These are phyloP conservation scores for Podila epicladia DNA, from an alignment of 192 early-diverging fungal species.

Conservation along the genomic window DNA sequence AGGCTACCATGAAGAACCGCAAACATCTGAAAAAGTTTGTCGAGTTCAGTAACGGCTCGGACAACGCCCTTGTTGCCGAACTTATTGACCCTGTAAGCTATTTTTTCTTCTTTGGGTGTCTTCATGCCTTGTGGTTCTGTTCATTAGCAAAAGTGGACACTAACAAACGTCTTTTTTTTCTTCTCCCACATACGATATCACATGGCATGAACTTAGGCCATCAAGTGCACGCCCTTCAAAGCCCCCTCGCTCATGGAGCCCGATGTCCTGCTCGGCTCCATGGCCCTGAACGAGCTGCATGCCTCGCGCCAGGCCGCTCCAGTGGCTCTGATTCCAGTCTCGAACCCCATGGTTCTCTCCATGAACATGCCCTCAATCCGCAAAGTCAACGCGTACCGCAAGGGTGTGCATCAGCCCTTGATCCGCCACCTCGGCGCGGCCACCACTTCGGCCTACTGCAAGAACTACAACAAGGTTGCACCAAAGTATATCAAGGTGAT, in stretches of 20 bases:
- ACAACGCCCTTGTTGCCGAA: conserved; percentile 33
- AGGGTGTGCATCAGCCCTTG: conserved; percentile 16
- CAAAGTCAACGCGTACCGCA: conserved; percentile 21
- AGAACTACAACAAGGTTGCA: conserved; percentile 10
- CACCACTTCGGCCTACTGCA: conserved; percentile 15
- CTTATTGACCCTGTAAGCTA: conserved; percentile 35
- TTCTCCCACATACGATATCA: neutral
- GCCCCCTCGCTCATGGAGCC: conserved; percentile 35
- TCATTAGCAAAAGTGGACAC: neutral
- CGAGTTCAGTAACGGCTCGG: conserved; percentile 22
- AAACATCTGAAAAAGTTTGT: conserved; percentile 9
- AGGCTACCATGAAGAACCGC: conserved; percentile 17
- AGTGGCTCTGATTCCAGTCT: conserved; percentile 13
- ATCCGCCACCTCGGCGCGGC: conserved; percentile 9
- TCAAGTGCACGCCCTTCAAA: conserved; percentile 25
- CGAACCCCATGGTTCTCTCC: conserved; percentile 39
- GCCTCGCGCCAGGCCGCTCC: conserved; percentile 13
- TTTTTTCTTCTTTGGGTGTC: neutral
- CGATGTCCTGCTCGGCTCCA: conserved; percentile 23
- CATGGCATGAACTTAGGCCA: neutral
- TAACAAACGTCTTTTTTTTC: neutral
- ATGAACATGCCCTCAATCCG: conserved; percentile 15
- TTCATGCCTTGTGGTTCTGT: neutral
- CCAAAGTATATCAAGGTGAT: conserved; percentile 20
- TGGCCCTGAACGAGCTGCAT: conserved; percentile 41